Conservation (phyloP, 768 basidiomycete genomes). For the Suillus subluteus region DNA sequence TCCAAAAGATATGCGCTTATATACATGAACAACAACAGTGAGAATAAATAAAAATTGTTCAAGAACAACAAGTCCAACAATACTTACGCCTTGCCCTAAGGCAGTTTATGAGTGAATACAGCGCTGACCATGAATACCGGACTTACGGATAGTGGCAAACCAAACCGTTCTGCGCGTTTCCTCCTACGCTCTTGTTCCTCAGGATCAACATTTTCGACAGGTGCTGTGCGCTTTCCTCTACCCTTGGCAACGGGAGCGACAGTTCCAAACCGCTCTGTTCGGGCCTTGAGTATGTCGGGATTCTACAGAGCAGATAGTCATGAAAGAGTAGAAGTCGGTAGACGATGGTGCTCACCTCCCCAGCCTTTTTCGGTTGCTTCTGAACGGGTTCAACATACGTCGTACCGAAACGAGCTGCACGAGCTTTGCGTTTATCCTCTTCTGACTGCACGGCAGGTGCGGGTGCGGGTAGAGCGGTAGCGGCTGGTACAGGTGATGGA, state of each 20-base stretch:
- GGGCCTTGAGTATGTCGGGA: constrained; percentile 50
- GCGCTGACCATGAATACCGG: no score
- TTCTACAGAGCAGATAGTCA: constrained; percentile 38
- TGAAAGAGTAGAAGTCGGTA: neutral
- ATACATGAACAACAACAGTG: neutral
- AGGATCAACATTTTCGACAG: constrained; percentile 49
- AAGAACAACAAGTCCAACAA: neutral
- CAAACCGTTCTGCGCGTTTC: constrained; percentile 72
- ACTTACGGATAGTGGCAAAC: constrained; percentile 23
- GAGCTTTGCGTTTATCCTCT: constrained; percentile 57
- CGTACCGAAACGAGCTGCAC: constrained; percentile 76
- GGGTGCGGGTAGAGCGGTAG: neutral
- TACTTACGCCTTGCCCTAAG: constrained; percentile 3
- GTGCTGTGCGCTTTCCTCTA: constrained; percentile 36
- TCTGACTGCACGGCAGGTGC: constrained; percentile 34
- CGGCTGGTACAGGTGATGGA: constrained; percentile 9
- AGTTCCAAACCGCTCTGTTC: constrained; percentile 60
- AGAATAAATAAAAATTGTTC: neutral
- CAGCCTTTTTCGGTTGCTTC: constrained; percentile 27
- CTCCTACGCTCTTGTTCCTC: constrained; percentile 61
- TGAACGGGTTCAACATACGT: constrained; percentile 50
- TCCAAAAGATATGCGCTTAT: neutral
- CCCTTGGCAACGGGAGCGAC: constrained; percentile 19
- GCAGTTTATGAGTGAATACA: neutral
- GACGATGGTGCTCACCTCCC: neutral